phyloP scores from a whole-genome alignment of 495 filamentous ascomycete genomes.

The Hyaloscypha variabilis region DNA sequence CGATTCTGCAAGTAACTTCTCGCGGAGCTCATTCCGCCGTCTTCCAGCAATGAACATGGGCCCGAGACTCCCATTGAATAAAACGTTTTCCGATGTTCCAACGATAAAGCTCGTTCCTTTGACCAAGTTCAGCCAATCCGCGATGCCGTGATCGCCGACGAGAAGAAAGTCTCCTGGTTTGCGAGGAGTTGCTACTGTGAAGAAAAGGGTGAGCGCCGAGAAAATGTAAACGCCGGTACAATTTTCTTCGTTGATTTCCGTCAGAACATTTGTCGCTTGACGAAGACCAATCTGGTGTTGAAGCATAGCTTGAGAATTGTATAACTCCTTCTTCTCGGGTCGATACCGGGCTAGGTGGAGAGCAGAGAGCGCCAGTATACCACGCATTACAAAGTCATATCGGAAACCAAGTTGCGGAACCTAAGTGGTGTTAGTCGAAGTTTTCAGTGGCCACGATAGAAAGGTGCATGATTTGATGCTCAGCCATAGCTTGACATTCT shows the following conservation, averaged over 20 bases:
- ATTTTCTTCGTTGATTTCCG: constrained; percentile 47
- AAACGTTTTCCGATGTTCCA: constrained; percentile 27
- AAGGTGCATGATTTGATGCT: not conserved
- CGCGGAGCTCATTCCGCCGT: constrained; percentile 17
- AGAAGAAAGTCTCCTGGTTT: constrained; percentile 43
- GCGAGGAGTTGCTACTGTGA: constrained; percentile 50
- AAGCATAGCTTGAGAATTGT: constrained; percentile 51
- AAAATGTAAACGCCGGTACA: constrained; percentile 56
- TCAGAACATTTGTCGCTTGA: constrained; percentile 47
- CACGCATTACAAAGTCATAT: constrained; percentile 57
- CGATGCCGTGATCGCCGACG: constrained; percentile 39
- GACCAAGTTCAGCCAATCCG: constrained; percentile 44
- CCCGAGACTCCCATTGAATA: constrained; percentile 30
- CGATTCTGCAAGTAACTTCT: not conserved
- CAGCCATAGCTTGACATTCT: not conserved
- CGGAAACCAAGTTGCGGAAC: constrained; percentile 42
- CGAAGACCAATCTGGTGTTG: constrained; percentile 53
- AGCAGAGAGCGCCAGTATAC: constrained; percentile 52
- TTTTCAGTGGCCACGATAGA: not conserved
- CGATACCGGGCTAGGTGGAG: constrained; percentile 54
- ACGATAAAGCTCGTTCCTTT: constrained; percentile 43
- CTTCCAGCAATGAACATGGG: constrained; percentile 38
- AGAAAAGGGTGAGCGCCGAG: constrained; percentile 51
- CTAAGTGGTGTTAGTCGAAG: not conserved
- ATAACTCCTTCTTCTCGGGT: constrained; percentile 42